Evolutionary conservation across 164 flowering plant genomes (phyloP).

Genomic region (Stephania yunnanensis): DNA sequence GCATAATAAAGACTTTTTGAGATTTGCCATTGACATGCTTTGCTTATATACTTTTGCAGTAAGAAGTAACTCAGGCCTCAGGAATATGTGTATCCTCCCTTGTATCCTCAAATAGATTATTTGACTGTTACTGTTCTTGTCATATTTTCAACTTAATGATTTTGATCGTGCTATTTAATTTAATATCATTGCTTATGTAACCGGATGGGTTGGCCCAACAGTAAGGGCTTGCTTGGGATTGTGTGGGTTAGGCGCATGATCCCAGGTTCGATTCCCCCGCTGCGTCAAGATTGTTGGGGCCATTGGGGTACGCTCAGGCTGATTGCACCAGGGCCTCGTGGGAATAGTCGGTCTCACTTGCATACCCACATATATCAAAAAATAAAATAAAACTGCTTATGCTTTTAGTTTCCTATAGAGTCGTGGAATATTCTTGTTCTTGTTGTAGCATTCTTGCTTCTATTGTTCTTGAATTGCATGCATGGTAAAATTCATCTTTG

Average conservation of each 20-base stretch:
- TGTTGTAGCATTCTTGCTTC: not conserved
- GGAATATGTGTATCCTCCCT: constrained; percentile 73
- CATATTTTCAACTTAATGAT: not conserved
- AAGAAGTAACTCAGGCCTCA: constrained; percentile 49
- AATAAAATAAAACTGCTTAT: not conserved
- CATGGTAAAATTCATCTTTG: not conserved
- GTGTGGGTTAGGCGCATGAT: too few species aligned
- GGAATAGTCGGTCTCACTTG: too few species aligned
- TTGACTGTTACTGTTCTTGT: constrained; percentile 5
- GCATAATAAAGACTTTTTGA: constrained; percentile 3
- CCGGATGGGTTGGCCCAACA: too few species aligned
- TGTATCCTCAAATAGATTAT: constrained; percentile 61
- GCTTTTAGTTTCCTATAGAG: not conserved
- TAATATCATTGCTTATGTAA: not conserved
- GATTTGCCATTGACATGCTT: constrained; percentile 27
- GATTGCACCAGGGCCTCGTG: too few species aligned
- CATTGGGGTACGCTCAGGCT: too few species aligned
- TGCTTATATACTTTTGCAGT: constrained; percentile 53
- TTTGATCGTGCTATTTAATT: too few species aligned
- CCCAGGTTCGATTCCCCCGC: too few species aligned
- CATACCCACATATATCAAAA: too few species aligned
- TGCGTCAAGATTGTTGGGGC: too few species aligned
- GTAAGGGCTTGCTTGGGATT: too few species aligned
- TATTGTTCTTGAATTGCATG: not conserved
- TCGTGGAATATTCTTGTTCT: not conserved